Base-by-base conservation (phyloP, 2,329 filamentous ascomycete species). In the Colletotrichum musicola region DNA sequence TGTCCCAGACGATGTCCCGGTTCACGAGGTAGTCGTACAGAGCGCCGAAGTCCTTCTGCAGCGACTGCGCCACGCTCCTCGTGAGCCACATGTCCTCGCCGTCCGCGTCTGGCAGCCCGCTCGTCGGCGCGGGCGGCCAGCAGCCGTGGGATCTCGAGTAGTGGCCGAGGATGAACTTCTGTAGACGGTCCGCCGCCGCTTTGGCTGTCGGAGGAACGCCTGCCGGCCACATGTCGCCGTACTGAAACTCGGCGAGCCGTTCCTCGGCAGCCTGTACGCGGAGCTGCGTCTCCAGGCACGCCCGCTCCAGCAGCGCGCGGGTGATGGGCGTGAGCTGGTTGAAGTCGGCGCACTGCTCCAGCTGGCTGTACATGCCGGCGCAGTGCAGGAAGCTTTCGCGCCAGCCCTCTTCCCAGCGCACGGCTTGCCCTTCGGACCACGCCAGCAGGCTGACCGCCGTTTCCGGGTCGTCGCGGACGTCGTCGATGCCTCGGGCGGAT, bases 11-110 rank as follows among this genome's bases (percentile, higher is more conserved):
- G 4, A 92, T 85, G 54, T 92, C 88, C 5, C 89, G 85, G 75
- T 93, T 87, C 16, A 93, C 90, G 1, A 93, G 80, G 70, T 91
- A 92, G 73, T 93, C 90, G 73, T 93, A 93, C 1, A 93, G 79
- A 0, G 88, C 87, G 2, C 89, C 88, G 73, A 93, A 92, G 71
- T 93, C 91, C 38, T 81, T 82, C 71, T 91, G 89, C n/a, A 93
- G 76, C 3, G 81, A 81, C 54, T 85, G 82, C 1, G 84, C 84
- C 18, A 92, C 76, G 3, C 82, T 84, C 47, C 90, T 83, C 4
- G 86, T 90, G 13, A 93, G 81, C 90, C 90, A 92, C 46, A 82
- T 81, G 10, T 86, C 83, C 38, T 85, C 80, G 16, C 61, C 65
- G 1, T 81, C 79, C 44, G 72, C 59, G 61, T 80, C 74, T 4